These are phyloP conservation scores for Boletus edulis DNA, from an alignment of 768 basidiomycete species.

Conservation along the genomic window DNA sequence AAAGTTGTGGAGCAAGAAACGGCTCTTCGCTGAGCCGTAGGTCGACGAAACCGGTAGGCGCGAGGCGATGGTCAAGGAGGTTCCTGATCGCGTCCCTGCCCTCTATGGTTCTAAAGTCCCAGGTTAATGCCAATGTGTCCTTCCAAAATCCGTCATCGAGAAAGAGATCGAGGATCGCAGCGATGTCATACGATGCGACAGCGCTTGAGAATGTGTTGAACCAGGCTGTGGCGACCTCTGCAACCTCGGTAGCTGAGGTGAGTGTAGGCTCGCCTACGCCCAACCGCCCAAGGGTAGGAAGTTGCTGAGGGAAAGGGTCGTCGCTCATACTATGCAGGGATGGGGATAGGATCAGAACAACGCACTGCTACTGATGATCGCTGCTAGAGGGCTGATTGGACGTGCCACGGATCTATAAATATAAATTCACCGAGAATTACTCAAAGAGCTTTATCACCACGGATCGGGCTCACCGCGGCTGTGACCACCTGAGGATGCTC, in stretches of 20 bases:
- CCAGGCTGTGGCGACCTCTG: constrained; percentile 21
- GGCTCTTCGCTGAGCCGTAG: constrained; percentile 13
- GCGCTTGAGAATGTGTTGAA: constrained; percentile 22
- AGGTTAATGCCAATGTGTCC: constrained; percentile 52
- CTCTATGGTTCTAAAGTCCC: constrained; percentile 51
- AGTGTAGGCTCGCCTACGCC: constrained; percentile 19
- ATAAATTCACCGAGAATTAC: too few relatives aligned
- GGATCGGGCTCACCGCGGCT: too few relatives aligned
- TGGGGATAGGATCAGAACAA: not conserved
- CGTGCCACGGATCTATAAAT: too few relatives aligned
- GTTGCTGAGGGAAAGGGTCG: constrained; percentile 24
- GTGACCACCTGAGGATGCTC: too few relatives aligned
- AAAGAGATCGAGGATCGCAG: constrained; percentile 22
- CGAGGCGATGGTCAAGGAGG: constrained; percentile 37
- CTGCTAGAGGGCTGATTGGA: too few relatives aligned
- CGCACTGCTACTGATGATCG: too few relatives aligned
- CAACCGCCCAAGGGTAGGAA: constrained; percentile 28
- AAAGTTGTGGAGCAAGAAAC: constrained; percentile 31
- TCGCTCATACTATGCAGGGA: constrained; percentile 7
- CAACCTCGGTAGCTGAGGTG: constrained; percentile 16
- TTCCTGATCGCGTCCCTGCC: constrained; percentile 36
- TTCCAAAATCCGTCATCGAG: constrained; percentile 43
- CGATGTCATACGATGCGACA: constrained; percentile 12
- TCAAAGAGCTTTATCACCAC: too few relatives aligned
- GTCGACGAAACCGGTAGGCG: constrained; percentile 12